Base-by-base conservation (phyloP, 1,284 basidiomycete genomes). In the Pseudozyma sp. region DNA sequence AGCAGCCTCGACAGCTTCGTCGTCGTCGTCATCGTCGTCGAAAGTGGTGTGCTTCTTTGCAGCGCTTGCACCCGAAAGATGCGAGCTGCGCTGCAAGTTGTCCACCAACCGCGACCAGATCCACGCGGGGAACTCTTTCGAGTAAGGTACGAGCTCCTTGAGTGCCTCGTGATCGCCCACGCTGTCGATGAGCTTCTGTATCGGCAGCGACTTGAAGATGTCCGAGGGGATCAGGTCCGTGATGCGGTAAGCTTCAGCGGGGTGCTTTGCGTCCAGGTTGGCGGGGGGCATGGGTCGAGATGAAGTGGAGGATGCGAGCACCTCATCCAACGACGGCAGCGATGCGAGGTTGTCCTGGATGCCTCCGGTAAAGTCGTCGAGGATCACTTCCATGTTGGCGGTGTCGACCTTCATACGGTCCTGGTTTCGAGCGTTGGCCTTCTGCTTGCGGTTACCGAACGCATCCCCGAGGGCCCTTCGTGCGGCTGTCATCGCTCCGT, bases 331-430 rank as follows among this genome's bases (percentile, higher is more conserved):
- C 16, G 72, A 68, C 7, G 79, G 75, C 10, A 78, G 47, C 17
- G 64, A 62, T 2, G 75, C 60, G 1, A 79, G 62, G 35, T 69
- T 71, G 30, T 73, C 67, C 35, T 76, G 75, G 48, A 83, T 84
- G 9, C 75, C 74, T 4, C 72, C 62, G 16, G 80, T 75, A 13
- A 81, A 78, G 29, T 80, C 70, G 62, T 77, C 74, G 8, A 82
- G 68, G 30, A 82, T 77, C 24, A 63, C 64, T 31, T 74, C 72
- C 82, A 83, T 83, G 55, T 79, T 77, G 48, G 68, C 73, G 9
- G 79, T 80, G 62, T 83, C 78, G 40, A 84, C 82, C 68, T 82
- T 82, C 81, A 84, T 83, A 37, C 79, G 68, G 54, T 84, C 82
- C 54, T 80, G 72, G 51, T 81, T 81, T 10, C 77, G 55, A 6